Evolutionary conservation across 352 stramenopile species (phyloP).

Genomic region (Globisporangium polare): DNA sequence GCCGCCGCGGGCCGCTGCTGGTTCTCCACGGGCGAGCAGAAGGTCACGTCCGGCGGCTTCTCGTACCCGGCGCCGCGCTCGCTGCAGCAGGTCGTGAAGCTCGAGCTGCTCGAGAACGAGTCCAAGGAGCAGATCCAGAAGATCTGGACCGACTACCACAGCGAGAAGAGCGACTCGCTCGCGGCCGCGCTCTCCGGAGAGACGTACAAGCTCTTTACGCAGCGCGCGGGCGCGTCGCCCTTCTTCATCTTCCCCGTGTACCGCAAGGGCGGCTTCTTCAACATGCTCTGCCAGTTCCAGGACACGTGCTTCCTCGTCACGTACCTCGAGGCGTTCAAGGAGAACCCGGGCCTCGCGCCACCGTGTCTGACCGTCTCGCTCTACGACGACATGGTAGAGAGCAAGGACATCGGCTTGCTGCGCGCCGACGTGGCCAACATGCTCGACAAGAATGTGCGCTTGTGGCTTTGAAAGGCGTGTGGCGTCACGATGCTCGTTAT

Average conservation of each 20-base stretch:
- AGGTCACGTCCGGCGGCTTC: conserved; percentile 45
- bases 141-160: conserved; percentile 84
- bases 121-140: conserved; percentile 42
- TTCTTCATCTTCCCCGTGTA: conserved; percentile 86
- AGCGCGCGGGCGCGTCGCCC: conserved; percentile 48
- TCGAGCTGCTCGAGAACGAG: conserved; percentile 77
- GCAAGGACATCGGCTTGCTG: conserved; percentile 71
- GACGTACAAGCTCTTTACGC: conserved; percentile 41
- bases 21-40: conserved; percentile 10
- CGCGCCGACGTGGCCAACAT: conserved; percentile 85
- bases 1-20: background rate
- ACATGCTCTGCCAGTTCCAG: conserved; percentile 88
- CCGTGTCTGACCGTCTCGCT: conserved; percentile 81
- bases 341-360: conserved; percentile 70
- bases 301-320: conserved; percentile 86
- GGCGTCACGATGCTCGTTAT: background rate
- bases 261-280: conserved; percentile 83
- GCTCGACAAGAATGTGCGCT: conserved; percentile 67
- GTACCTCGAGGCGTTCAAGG: conserved; percentile 85
- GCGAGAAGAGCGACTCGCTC: conserved; percentile 66
- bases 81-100: conserved; percentile 81
- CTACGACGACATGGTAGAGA: conserved; percentile 65
- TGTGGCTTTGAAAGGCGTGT: background rate
- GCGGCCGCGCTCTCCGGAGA: conserved; percentile 37
- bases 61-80: conserved; percentile 77